These are phyloP conservation scores for Saccharum spontaneum DNA, from an alignment of 176 grass and related monocot species.

Conservation along the genomic window DNA sequence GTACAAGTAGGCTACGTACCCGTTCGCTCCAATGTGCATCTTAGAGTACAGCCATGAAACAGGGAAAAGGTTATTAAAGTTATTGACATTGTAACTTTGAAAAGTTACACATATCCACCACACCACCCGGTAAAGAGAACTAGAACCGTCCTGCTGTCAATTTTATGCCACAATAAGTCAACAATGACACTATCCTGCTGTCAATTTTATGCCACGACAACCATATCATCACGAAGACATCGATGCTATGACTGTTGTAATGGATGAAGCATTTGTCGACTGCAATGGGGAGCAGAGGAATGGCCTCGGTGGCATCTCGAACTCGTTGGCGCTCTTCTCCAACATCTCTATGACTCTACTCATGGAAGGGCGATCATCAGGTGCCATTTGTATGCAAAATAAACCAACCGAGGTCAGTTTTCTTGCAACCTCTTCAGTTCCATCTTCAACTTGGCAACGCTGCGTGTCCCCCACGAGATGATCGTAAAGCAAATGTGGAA, in stretches of 20 bases:
- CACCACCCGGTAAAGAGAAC: background rate
- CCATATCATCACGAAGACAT: background rate
- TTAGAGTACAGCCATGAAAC: background rate
- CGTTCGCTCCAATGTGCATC: background rate
- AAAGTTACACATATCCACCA: background rate
- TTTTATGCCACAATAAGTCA: background rate
- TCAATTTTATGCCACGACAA: background rate
- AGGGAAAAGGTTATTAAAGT: too few species aligned
- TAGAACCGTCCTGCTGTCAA: background rate
- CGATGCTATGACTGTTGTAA: background rate
- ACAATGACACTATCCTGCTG: background rate
- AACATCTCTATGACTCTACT: slow-evolving; percentile 61
- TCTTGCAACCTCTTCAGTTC: slow-evolving; percentile 28
- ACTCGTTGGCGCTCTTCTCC: slow-evolving; percentile 39
- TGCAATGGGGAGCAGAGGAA: slow-evolving; percentile 33
- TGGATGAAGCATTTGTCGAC: background rate
- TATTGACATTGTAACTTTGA: background rate
- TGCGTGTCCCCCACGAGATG: slow-evolving; percentile 6
- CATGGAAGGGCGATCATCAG: slow-evolving; percentile 47
- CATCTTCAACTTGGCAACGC: background rate
- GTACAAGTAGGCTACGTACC: too few species aligned
- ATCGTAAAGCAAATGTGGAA: slow-evolving; percentile 48
- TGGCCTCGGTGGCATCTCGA: slow-evolving; percentile 46
- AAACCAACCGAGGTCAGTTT: slow-evolving; percentile 50
- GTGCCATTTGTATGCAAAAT: slow-evolving; percentile 52